A percentile compares a stretch with the other conserved stretches of the same genome.
phyloP scores from a whole-genome alignment of 768 basidiomycete genomes.

The Calocera viscosa region DNA sequence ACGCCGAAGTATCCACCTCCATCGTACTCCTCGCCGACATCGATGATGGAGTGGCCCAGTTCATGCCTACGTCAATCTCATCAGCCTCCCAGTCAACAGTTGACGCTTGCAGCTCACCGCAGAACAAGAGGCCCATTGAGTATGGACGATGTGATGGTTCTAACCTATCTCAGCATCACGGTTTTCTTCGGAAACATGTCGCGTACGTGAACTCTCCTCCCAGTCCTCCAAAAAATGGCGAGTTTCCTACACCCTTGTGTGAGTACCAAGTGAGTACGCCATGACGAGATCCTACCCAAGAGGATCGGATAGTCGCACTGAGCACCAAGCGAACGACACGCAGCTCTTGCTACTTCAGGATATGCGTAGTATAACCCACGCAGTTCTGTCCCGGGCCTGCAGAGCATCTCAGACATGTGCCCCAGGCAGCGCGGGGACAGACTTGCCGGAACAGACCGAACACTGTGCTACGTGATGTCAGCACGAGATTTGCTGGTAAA shows the following conservation, averaged over 20 bases:
- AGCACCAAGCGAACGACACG: conserved; percentile 49
- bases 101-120: conserved; percentile 17
- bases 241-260: conserved; percentile 44
- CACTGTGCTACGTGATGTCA: conserved; percentile 38
- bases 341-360: conserved; percentile 52
- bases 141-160: conserved; percentile 61
- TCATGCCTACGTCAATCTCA: conserved; percentile 37
- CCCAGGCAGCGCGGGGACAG: too few relatives aligned
- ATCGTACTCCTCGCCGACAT: conserved; percentile 74
- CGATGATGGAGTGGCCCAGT: conserved; percentile 66
- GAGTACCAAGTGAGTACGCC: not conserved
- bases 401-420: too few relatives aligned
- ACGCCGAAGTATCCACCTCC: conserved; percentile 58
- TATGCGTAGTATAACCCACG: conserved; percentile 59
- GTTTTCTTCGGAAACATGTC: not conserved
- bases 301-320: conserved; percentile 67
- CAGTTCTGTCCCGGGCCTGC: conserved; percentile 53
- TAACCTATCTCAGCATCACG: conserved; percentile 22
- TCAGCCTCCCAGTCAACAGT: not conserved
- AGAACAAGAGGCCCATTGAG: conserved; percentile 64
- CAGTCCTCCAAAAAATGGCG: conserved; percentile 65
- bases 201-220: conserved; percentile 69
- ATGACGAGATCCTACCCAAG: conserved; percentile 36
- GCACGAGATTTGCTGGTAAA: not conserved
- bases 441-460: conserved; percentile 54